Evolutionary conservation across 225 moss, liverwort and hornwort species (phyloP).

Genomic region (Polytrichum commune): DNA sequence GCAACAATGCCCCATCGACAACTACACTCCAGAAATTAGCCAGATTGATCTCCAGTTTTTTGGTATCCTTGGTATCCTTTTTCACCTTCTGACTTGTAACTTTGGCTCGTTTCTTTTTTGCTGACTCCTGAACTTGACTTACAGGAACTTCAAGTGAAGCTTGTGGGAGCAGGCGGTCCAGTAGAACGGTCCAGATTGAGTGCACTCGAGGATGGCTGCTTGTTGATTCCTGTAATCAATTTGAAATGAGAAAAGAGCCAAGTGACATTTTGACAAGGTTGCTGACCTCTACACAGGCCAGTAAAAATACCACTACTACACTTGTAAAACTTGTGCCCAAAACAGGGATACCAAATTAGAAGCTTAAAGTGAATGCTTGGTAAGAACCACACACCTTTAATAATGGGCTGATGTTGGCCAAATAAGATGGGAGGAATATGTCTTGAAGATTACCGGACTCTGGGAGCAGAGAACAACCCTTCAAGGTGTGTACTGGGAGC

Average conservation of each 20-base stretch:
- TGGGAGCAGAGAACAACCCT: slow-evolving; percentile 57
- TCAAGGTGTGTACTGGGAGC: slow-evolving; percentile 39
- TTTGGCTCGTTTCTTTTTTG: slow-evolving; percentile 50
- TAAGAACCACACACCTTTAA: slow-evolving; percentile 54
- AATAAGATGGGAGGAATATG: slow-evolving; percentile 64
- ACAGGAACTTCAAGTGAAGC: background rate
- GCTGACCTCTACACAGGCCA: no score
- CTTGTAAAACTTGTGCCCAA: no score
- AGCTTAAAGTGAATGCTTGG: background rate
- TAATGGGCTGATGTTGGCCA: slow-evolving; percentile 63
- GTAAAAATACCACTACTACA: no score
- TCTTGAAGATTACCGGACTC: slow-evolving; percentile 64
- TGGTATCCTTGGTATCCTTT: slow-evolving; percentile 22
- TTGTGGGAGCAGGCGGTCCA: slow-evolving; percentile 55
- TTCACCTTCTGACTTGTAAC: slow-evolving; percentile 26
- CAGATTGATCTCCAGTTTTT: slow-evolving; percentile 47
- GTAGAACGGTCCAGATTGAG: slow-evolving; percentile 67
- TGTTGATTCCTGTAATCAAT: slow-evolving; percentile 63
- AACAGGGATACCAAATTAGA: no score
- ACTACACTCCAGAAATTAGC: slow-evolving; percentile 63
- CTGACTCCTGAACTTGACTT: slow-evolving; percentile 27
- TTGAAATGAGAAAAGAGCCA: no score
- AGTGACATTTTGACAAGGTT: no score
- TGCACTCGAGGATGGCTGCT: slow-evolving; percentile 89
- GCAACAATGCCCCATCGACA: slow-evolving; percentile 69